Conservation (phyloP, 2,329 filamentous ascomycete genomes). For the Colletotrichum sp. region DNA sequence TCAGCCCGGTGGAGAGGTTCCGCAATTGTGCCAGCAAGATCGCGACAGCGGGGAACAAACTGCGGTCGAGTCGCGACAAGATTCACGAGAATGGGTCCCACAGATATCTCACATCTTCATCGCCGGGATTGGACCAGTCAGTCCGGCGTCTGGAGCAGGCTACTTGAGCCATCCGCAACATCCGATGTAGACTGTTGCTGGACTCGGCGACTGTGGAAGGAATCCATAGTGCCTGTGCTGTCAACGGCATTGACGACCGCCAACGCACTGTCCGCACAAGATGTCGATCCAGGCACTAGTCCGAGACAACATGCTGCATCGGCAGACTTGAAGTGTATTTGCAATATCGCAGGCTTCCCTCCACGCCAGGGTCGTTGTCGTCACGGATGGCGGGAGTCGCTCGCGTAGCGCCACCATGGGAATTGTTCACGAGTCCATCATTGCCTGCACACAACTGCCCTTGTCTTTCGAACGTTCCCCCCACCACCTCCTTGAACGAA, state of each 20-base stretch:
- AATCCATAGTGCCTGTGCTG: not conserved
- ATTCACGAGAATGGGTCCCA: not conserved
- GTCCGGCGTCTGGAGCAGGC: not conserved
- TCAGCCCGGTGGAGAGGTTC: not conserved
- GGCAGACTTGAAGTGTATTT: not conserved
- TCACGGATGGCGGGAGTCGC: not conserved
- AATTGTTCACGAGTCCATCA: no score
- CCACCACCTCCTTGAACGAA: no score
- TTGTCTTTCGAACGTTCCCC: no score
- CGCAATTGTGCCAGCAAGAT: not conserved
- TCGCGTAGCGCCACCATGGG: not conserved
- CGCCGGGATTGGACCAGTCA: not conserved
- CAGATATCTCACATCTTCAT: not conserved
- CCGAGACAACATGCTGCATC: not conserved
- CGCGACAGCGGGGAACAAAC: not conserved
- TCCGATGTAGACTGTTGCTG: not conserved
- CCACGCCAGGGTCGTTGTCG: not conserved
- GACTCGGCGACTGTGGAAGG: not conserved
- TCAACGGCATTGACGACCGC: not conserved
- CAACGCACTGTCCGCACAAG: not conserved
- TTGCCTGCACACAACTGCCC: no score
- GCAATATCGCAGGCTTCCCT: not conserved
- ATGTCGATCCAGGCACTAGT: not conserved
- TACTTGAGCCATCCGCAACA: not conserved
- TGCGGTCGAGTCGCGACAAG: not conserved